A percentile compares a stretch with the other conserved stretches of the same genome.
Conservation (phyloP, 2,329 filamentous ascomycete genomes). For the Chaetomium sp. region DNA sequence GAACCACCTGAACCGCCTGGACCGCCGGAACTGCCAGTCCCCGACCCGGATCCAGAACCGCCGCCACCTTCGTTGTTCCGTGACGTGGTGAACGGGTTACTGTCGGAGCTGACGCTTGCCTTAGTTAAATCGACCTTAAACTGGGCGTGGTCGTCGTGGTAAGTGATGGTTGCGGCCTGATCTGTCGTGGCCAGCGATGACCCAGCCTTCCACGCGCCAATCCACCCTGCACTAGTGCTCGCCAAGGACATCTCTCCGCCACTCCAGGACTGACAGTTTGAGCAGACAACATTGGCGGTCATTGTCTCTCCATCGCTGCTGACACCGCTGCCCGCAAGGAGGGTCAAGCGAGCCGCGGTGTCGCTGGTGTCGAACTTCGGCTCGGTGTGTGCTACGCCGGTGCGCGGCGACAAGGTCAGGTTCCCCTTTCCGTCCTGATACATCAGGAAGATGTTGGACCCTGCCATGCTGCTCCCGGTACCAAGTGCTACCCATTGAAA, state of each 20-base stretch:
- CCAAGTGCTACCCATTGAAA: conserved; percentile 54
- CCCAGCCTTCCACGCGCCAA: conserved; percentile 49
- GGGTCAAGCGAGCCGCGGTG: conserved; percentile 38
- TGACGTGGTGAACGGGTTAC: conserved; percentile 44
- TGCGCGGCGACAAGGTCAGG: conserved; percentile 54
- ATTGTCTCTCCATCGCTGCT: conserved; percentile 39
- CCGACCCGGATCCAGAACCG: conserved; percentile 1
- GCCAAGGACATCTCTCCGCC: conserved; percentile 33
- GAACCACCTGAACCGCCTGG: conserved; percentile 7
- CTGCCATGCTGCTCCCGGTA: conserved; percentile 48
- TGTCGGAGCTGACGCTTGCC: conserved; percentile 40
- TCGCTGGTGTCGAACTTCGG: conserved; percentile 40
- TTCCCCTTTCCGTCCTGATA: conserved; percentile 54
- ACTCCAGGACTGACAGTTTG: conserved; percentile 45
- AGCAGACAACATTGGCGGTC: conserved; percentile 53
- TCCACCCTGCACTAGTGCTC: conserved; percentile 40
- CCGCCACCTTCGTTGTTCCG: background rate
- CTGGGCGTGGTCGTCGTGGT: conserved; percentile 39
- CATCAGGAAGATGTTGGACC: conserved; percentile 56
- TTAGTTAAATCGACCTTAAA: conserved; percentile 45
- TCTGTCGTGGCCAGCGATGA: conserved; percentile 39
- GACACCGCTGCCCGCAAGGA: conserved; percentile 55
- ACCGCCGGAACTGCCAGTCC: background rate
- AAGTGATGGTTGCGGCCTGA: conserved; percentile 33
- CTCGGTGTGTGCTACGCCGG: conserved; percentile 40